Percentiles rank a stretch among this genome's conserved stretches.
Conservation (phyloP, 2,329 filamentous ascomycete species). For the Diaporthe caulivora region DNA sequence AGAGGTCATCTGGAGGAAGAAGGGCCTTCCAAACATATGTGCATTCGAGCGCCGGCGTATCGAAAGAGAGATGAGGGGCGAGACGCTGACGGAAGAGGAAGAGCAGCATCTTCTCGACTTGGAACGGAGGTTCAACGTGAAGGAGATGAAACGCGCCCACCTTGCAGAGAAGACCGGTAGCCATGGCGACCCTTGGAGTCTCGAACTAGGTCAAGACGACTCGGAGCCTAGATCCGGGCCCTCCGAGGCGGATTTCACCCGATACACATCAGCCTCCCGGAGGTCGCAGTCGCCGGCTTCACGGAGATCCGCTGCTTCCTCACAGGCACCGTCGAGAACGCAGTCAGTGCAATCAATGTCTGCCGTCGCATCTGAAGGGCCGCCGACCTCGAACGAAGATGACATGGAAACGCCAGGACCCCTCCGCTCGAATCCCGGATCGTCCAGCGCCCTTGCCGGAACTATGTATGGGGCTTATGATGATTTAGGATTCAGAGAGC, state of each 20-base stretch:
- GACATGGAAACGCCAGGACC: slow-evolving; percentile 67
- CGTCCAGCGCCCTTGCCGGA: slow-evolving; percentile 75
- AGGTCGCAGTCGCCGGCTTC: slow-evolving; percentile 55
- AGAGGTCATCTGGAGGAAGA: slow-evolving; percentile 94
- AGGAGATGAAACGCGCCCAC: slow-evolving; percentile 68
- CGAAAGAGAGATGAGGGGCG: slow-evolving; percentile 76
- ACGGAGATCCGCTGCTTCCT: slow-evolving; percentile 55
- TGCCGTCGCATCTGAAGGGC: slow-evolving; percentile 51
- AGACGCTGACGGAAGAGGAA: slow-evolving; percentile 70
- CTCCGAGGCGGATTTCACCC: slow-evolving; percentile 55
- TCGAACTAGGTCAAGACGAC: slow-evolving; percentile 75
- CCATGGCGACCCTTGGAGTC: slow-evolving; percentile 79
- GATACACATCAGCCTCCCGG: slow-evolving; percentile 50
- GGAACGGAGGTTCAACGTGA: slow-evolving; percentile 69
- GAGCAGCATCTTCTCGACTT: slow-evolving; percentile 71
- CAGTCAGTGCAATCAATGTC: slow-evolving; percentile 60
- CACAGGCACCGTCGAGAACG: slow-evolving; percentile 60
- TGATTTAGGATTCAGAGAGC: slow-evolving; percentile 70
- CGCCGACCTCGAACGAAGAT: slow-evolving; percentile 56
- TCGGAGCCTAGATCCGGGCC: slow-evolving; percentile 58
- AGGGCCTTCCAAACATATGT: slow-evolving; percentile 86
- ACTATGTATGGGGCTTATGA: slow-evolving; percentile 83
- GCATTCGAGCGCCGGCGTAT: slow-evolving; percentile 84
- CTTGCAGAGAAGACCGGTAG: slow-evolving; percentile 64
- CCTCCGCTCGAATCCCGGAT: slow-evolving; percentile 64